phyloP scores from a whole-genome alignment of 345 rosid genomes.

The Angophora floribunda region DNA sequence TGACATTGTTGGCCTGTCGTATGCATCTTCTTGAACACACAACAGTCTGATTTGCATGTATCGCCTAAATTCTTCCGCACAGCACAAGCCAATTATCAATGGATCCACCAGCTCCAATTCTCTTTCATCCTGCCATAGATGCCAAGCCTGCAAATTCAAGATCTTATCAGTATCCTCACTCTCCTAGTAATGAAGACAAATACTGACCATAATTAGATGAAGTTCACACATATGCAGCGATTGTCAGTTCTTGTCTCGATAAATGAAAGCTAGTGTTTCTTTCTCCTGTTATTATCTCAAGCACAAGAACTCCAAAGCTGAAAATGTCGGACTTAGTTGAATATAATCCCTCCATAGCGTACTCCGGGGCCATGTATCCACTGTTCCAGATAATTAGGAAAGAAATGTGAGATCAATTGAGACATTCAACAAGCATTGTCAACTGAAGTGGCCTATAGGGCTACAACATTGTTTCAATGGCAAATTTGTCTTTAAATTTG shows the following conservation, averaged over 20 bases:
- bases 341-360: conserved; percentile 28
- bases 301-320: conserved; percentile 41
- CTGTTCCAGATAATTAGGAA: conserved; percentile 56
- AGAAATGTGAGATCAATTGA: not conserved
- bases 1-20: conserved; percentile 37
- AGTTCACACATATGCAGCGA: conserved; percentile 22
- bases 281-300: conserved; percentile 44
- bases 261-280: conserved; percentile 9
- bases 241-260: conserved; percentile 3
- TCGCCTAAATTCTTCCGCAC: conserved; percentile 27
- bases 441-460: not conserved
- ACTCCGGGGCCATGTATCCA: conserved; percentile 6
- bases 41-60: conserved; percentile 33
- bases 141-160: conserved; percentile 35
- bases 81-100: conserved; percentile 8
- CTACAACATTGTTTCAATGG: not conserved
- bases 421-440: not conserved
- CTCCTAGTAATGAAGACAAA: not conserved
- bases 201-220: not conserved
- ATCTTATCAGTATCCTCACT: not conserved
- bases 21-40: conserved; percentile 16
- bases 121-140: conserved; percentile 35
- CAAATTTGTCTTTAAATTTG: not conserved
- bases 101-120: conserved; percentile 38
- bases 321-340: conserved; percentile 41